phyloP scores from a whole-genome alignment of 345 rosid species.

The Streptanthus diversifolius region DNA sequence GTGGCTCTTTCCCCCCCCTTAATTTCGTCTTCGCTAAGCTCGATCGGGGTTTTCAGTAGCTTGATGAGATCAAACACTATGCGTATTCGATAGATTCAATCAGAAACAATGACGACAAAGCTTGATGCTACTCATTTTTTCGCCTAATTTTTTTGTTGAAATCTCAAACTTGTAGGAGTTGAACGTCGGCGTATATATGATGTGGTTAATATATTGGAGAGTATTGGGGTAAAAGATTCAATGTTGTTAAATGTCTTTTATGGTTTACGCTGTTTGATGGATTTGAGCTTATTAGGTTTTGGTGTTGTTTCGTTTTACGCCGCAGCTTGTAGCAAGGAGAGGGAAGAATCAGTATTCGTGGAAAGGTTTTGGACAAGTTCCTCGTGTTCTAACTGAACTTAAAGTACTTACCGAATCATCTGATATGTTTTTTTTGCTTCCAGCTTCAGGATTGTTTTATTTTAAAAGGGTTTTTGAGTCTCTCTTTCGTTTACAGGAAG shows the following conservation, averaged over 20 bases:
- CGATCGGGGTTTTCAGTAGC: background rate
- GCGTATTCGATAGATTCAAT: background rate
- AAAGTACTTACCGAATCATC: conserved; percentile 38
- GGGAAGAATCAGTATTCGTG: conserved; percentile 76
- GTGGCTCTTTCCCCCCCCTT: conserved; percentile 17
- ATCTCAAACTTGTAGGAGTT: conserved; percentile 44
- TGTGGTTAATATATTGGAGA: conserved; percentile 78
- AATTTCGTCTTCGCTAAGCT: background rate
- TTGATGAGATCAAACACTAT: background rate
- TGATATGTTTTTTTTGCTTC: background rate
- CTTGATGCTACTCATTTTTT: background rate
- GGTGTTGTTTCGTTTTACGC: background rate
- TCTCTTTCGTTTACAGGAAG: conserved; percentile 42
- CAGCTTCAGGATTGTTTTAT: background rate
- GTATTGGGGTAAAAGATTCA: conserved; percentile 53
- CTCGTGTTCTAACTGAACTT: conserved; percentile 49
- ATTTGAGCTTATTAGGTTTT: conserved; percentile 14
- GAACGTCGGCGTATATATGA: conserved; percentile 79
- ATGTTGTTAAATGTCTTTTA: background rate
- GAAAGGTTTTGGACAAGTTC: conserved; percentile 73
- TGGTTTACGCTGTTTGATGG: background rate
- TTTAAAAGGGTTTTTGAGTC: background rate
- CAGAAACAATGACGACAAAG: background rate
- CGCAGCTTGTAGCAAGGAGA: conserved; percentile 65
- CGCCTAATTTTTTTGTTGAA: background rate